Evolutionary conservation across 805 yeast species (phyloP), one percentile per base, ranked within the genome.

Genomic region (Komagataella mondaviorum): DNA sequence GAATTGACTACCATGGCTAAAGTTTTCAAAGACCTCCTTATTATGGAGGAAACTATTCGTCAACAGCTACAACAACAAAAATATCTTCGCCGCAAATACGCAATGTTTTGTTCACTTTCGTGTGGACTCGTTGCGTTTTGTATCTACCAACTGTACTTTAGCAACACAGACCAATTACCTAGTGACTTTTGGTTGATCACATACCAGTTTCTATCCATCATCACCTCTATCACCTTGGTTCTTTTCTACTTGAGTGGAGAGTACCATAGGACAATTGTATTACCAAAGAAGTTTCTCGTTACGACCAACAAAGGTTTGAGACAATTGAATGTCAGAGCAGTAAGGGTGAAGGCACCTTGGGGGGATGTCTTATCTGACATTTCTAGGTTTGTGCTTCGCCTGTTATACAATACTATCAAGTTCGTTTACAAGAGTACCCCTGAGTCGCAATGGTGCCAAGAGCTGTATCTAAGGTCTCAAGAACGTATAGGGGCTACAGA

Each of bases 271-370:
- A 88, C 96, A 0, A 86, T 91, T 51, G 83, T 86, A 14, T 70
- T 81, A 46, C 96, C 96, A 1, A 76, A 95, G 54, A 75, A 79
- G 60, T 91, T 89, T 61, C 69, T 93, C 51, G 70, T 81, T 1
- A 78, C 84, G n/a, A 81, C 97, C 6, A 93, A 93, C 65, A 88
- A 88, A 62, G 97, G 97, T 0, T 69, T 91, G 23, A 69, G 96
- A 49, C 91, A 88, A 59, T 71, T 90, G 57, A 90, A 93, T 62
- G 72, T 88, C 44, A 75, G 89, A 55, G 64, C 89, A 45, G 90
- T 88, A 7, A 83, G 82, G 59, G 80, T 83, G 10, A 65, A 70
- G 22, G 65, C 48, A 17, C 50, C 53, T 6, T 18, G 48, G 16
- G n/a, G 48, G 8, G 53, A 51, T 16, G 20, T 30, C n/a, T 30